Evolutionary conservation across 371 early-diverging fungal genomes (phyloP).

Genomic region (Phascolomyces articulosus): DNA sequence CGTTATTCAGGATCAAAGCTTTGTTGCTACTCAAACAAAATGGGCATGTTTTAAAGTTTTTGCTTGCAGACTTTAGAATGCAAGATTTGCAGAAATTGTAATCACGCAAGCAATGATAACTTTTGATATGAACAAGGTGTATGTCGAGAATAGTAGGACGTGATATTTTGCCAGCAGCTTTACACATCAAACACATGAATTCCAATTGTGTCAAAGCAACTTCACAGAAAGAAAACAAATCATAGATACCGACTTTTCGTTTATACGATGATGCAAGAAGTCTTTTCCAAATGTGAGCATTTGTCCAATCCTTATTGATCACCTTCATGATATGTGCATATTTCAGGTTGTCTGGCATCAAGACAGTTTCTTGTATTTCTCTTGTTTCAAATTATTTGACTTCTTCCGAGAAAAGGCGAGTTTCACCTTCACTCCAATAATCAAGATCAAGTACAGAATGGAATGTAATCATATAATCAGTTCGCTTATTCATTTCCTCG

Average conservation of each 20-base stretch:
- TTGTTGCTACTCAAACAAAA: neutral
- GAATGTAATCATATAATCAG: slow-evolving; percentile 4
- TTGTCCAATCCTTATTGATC: slow-evolving; percentile 3
- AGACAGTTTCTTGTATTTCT: no score
- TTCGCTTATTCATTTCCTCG: neutral
- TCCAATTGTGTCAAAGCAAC: slow-evolving; percentile 13
- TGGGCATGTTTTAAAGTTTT: neutral
- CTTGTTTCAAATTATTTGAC: no score
- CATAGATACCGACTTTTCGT: neutral
- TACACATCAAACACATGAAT: slow-evolving; percentile 11
- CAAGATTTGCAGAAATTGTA: slow-evolving; percentile 4
- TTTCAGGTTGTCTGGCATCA: no score
- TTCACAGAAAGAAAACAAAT: slow-evolving; percentile 14
- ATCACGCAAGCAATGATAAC: neutral
- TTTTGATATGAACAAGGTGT: slow-evolving; percentile 4
- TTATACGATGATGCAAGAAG: slow-evolving; percentile 2
- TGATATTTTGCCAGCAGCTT: neutral
- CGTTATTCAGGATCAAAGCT: neutral
- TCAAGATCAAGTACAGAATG: neutral
- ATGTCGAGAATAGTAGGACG: neutral
- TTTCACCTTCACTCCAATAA: neutral
- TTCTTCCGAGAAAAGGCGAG: neutral
- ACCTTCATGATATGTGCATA: no score
- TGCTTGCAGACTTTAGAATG: neutral
- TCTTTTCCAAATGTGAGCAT: slow-evolving; percentile 11